Base-by-base conservation (phyloP, 164 flowering plant genomes). In the Platanus orientalis region DNA sequence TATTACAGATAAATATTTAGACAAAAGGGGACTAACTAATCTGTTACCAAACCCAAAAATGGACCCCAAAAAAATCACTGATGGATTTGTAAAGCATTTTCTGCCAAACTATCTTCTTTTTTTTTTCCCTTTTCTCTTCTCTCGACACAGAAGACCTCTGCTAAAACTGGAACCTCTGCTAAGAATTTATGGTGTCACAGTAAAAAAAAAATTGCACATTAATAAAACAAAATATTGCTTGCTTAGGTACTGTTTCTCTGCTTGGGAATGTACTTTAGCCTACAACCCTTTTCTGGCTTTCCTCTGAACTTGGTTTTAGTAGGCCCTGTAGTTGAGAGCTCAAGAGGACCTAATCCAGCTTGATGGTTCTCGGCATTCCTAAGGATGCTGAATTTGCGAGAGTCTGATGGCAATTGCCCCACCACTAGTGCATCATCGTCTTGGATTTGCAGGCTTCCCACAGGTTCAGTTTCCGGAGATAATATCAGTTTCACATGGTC, bases 131-230 rank as follows among this genome's bases (percentile, higher is more conserved):
- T 54, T 27, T n/a, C 19, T 56, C 39, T 30, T 32, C 19, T 19
- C 40, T 24, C 44, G 28, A 55, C 71, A 80, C 87, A 83, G 90
- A 82, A 80, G 88, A 75, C 86, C 87, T 76, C 75, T 52, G 64
- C 72, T 77, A 84, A 88, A 85, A 83, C 76, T 72, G 84, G 89
- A 81, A 80, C 86, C 84, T 79, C 88, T 81, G 88, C 80, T 78
- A 71, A 69, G 73, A 80, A 83, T 61, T 53, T 54, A 48, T 58
- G 26, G 39, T 49, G 63, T 53, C 47, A 27, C 65, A 29, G 61
- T 52, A 63, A 67, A 72, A 72, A 79, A n/a, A n/a, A n/a, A n/a
- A n/a, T n/a, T 79, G 79, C 83, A 76, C 72, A 66, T 51, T 44
- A 39, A 61, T 71, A 71, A 66, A 57, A 66, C 47, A 50, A 56